Conservation (phyloP, 257 asterid species). For the Cynanchum wilfordii region DNA sequence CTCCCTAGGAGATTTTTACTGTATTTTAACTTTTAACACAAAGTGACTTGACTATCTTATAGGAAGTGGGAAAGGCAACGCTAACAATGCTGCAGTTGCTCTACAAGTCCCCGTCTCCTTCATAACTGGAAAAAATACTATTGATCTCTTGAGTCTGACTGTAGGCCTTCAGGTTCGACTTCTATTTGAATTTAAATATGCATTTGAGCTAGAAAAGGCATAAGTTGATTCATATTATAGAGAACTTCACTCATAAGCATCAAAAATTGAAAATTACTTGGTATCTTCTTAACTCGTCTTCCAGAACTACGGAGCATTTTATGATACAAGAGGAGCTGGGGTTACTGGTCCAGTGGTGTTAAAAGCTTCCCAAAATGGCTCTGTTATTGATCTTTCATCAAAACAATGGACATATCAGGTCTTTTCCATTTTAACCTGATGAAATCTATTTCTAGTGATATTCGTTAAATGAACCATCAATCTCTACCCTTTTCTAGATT, state of each 20-base stretch:
- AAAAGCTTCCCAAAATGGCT: constrained; percentile 42
- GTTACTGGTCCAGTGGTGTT: constrained; percentile 66
- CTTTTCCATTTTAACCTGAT: neutral
- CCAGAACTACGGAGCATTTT: constrained; percentile 75
- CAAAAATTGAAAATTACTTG: neutral
- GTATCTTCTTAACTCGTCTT: constrained; percentile 19
- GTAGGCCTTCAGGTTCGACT: constrained; percentile 72
- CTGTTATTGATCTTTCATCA: constrained; percentile 53
- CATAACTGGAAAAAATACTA: constrained; percentile 41
- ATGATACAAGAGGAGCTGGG: constrained; percentile 56
- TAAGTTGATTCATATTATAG: neutral
- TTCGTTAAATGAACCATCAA: neutral
- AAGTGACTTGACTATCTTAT: constrained; percentile 14
- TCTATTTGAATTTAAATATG: constrained; percentile 2
- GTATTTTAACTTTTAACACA: neutral
- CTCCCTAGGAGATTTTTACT: neutral
- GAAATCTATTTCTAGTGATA: neutral
- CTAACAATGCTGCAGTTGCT: constrained; percentile 37
- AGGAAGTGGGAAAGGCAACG: constrained; percentile 67
- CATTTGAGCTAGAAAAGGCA: neutral
- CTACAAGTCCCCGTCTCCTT: constrained; percentile 61
- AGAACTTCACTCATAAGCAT: neutral
- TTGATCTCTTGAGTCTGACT: constrained; percentile 75
- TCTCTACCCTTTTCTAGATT: neutral
- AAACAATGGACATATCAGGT: constrained; percentile 80